Base-by-base conservation (phyloP, 257 asterid genomes). In the Agastache rugosa region DNA sequence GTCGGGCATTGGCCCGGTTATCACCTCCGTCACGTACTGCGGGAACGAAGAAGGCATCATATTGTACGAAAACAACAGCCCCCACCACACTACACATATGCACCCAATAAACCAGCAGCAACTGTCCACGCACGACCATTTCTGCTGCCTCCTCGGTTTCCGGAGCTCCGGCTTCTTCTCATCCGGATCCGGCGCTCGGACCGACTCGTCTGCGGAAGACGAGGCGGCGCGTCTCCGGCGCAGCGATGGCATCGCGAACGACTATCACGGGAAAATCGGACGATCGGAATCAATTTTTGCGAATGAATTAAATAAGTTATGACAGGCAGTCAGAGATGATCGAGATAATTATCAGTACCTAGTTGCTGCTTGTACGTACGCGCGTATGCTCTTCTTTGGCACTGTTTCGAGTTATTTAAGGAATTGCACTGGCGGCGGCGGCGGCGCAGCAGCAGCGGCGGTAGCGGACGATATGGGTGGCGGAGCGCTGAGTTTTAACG, bases 1-100 rank as follows among this genome's bases (percentile, higher is more conserved):
- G 71, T 92, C 97, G 51, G 97, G 96, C 87, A 85, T 78, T 51
- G 96, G 97, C 45, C 97, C 97, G 5, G 96, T 90, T 25, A 92
- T 90, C 44, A 56, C 84, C 86, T 92, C 94, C 22, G 98, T 85
- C 7, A 92, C 92, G 41, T 86, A 92, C 66, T 90, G 97, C 2
- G 98, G 97, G 42, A 92, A 89, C 29, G 97, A 90, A 48, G 98
- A 87, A 59, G 98, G 98, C 98, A 90, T 86, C 80, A 90, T 85
- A 23, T 92, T 88, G 82, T 92, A 90, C 5, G 81, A 63, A 66
- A 92, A 89, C 83, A 87, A 39, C 23, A 92, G 79, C 47, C 76
- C 77, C 98, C 97, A 92, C 98, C 98, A 92, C 63, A 81, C 81
- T 2, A 82, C 85, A 48, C 97, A 92, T 59, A 90, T 78, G 66